Conservation (phyloP, 495 filamentous ascomycete species). For the Talaromyces trachyspermus region DNA sequence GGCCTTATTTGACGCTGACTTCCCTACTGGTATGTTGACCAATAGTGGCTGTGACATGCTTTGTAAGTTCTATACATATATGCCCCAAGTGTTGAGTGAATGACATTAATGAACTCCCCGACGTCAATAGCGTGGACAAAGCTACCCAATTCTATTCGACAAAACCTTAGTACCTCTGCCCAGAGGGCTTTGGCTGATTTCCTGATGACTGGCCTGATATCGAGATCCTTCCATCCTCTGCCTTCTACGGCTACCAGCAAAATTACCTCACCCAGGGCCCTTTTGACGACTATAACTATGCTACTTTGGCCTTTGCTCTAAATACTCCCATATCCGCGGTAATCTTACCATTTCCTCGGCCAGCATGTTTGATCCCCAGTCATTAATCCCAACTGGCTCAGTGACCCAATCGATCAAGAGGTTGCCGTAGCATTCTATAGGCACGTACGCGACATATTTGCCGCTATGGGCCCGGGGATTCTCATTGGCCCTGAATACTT, state of each 20-base stretch:
- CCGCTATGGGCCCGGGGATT: conserved; percentile 27
- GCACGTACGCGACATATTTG: conserved; percentile 35
- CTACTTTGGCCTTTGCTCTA: conserved; percentile 21
- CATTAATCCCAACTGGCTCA: conserved; percentile 52
- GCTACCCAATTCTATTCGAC: conserved; percentile 16
- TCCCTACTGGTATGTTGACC: conserved; percentile 30
- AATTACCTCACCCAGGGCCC: not conserved
- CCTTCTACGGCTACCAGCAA: not conserved
- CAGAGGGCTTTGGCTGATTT: conserved; percentile 29
- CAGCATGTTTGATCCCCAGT: conserved; percentile 37
- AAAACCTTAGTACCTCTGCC: conserved; percentile 14
- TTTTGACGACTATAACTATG: not conserved
- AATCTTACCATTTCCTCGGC: conserved; percentile 43
- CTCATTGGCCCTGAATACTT: conserved; percentile 42
- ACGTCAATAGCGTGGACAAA: conserved; percentile 47
- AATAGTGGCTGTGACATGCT: conserved; percentile 32
- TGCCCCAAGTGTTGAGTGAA: too few relatives aligned
- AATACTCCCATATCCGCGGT: conserved; percentile 44
- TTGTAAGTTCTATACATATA: too few relatives aligned
- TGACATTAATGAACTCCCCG: too few relatives aligned
- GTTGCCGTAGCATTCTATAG: conserved; percentile 45
- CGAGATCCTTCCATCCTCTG: conserved; percentile 16
- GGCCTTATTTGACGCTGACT: conserved; percentile 7
- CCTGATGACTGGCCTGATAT: conserved; percentile 53
- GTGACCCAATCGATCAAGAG: conserved; percentile 43